Percentiles rank a stretch among this genome's conserved stretches.
Conservation (phyloP, 345 rosid species). For the Eucalyptus fibrosa region DNA sequence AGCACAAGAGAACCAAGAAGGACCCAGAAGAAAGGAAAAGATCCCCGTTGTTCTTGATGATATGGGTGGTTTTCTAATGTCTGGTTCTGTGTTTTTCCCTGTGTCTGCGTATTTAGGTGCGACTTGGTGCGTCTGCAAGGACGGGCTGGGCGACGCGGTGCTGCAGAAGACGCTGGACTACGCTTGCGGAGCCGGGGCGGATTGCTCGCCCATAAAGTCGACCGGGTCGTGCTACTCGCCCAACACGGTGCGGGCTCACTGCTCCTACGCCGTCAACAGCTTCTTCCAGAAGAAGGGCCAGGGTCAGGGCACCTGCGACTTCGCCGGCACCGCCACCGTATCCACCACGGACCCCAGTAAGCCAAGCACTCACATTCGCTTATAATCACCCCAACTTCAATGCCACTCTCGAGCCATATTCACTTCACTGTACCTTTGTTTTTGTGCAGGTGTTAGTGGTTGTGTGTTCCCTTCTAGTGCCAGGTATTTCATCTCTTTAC, state of each 20-base stretch:
- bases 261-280: constrained; percentile 87
- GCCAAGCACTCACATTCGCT: neutral
- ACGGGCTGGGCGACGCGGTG: constrained; percentile 28
- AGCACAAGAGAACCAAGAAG: neutral
- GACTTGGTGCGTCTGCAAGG: constrained; percentile 85
- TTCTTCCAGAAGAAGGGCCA: constrained; percentile 75
- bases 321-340: constrained; percentile 53
- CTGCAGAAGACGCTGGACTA: constrained; percentile 76
- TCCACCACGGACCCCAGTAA: constrained; percentile 51
- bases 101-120: constrained; percentile 16
- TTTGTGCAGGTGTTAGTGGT: constrained; percentile 18
- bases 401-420: neutral
- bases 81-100: neutral
- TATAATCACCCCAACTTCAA: neutral
- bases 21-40: neutral
- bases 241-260: constrained; percentile 66
- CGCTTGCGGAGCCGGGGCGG: constrained; percentile 97
- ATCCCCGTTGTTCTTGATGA: neutral
- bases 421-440: neutral
- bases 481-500: constrained; percentile 13
- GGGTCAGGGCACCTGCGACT: constrained; percentile 65
- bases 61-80: neutral
- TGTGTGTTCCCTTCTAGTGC: constrained; percentile 33
- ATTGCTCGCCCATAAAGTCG: constrained; percentile 52
- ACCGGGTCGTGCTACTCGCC: constrained; percentile 62